Conservation (phyloP, 495 filamentous ascomycete genomes). For the Tuber calosporum region DNA sequence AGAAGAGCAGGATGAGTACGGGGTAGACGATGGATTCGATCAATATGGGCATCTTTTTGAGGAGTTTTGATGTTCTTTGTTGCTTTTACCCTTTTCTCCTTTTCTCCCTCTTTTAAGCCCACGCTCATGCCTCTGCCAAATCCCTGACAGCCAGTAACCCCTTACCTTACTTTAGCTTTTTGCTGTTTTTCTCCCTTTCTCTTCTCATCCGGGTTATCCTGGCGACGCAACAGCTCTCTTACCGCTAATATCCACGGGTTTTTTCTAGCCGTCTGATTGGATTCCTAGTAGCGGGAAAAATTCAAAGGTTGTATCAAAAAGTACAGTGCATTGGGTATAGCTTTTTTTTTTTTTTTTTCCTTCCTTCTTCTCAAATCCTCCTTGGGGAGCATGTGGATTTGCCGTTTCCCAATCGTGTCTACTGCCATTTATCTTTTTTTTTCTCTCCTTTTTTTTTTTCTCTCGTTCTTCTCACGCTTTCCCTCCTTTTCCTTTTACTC, state of each 20-base stretch:
- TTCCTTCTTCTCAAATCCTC: neutral
- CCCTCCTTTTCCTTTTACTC: slow-evolving; percentile 9
- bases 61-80: slow-evolving; percentile 54
- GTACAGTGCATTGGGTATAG: slow-evolving; percentile 3
- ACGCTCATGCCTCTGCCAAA: neutral
- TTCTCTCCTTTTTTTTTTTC: too few species aligned
- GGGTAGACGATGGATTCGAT: slow-evolving; percentile 33
- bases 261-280: neutral
- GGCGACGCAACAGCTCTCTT: neutral
- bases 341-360: neutral
- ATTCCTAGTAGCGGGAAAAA: neutral
- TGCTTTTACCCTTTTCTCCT: slow-evolving; percentile 12
- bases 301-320: slow-evolving; percentile 3
- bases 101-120: slow-evolving; percentile 7
- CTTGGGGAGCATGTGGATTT: neutral
- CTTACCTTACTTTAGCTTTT: slow-evolving; percentile 17
- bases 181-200: neutral
- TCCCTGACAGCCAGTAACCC: neutral
- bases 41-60: slow-evolving; percentile 66
- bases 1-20: slow-evolving; percentile 86
- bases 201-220: neutral
- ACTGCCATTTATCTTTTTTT: neutral
- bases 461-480: slow-evolving; percentile 6
- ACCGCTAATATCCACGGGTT: neutral
- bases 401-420: neutral